phyloP scores from a whole-genome alignment of 2,329 filamentous ascomycete species.

The Penicillium aurantiogriseum region DNA sequence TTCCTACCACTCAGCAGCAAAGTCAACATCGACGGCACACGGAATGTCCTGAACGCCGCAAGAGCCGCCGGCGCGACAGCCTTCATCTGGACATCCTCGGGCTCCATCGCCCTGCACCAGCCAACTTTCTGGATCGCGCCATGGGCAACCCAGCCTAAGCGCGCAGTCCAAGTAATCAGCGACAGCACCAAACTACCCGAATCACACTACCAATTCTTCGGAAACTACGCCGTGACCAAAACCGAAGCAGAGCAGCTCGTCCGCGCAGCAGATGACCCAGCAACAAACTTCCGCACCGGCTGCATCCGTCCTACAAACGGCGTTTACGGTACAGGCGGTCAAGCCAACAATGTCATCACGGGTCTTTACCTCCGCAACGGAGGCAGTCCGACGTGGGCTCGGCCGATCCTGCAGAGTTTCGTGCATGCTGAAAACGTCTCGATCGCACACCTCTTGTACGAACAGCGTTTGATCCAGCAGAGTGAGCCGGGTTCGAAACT shows the following conservation, averaged over 20 bases:
- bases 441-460: conserved; percentile 54
- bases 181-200: conserved; percentile 45
- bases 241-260: conserved; percentile 53
- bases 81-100: conserved; percentile 56
- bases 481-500: conserved; percentile 14
- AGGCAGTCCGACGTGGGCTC: conserved; percentile 45
- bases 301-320: conserved; percentile 55
- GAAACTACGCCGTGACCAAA: conserved; percentile 54
- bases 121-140: conserved; percentile 47
- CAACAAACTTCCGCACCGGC: conserved; percentile 51
- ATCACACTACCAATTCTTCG: conserved; percentile 45
- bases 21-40: conserved; percentile 54
- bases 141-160: conserved; percentile 43
- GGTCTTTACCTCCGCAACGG: conserved; percentile 42
- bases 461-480: conserved; percentile 49
- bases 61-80: conserved; percentile 48
- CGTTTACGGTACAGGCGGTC: conserved; percentile 52
- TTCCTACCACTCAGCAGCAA: conserved; percentile 48
- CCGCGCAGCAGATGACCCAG: conserved; percentile 43
- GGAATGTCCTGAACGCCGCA: conserved; percentile 51
- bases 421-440: conserved; percentile 54
- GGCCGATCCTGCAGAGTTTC: conserved; percentile 51
- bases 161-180: conserved; percentile 48
- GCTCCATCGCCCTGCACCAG: conserved; percentile 46
- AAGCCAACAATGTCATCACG: conserved; percentile 40